Evolutionary conservation across 75 land plant genomes (phyloP), one percentile per base, ranked within the genome.

Genomic region (Picea glauca): DNA sequence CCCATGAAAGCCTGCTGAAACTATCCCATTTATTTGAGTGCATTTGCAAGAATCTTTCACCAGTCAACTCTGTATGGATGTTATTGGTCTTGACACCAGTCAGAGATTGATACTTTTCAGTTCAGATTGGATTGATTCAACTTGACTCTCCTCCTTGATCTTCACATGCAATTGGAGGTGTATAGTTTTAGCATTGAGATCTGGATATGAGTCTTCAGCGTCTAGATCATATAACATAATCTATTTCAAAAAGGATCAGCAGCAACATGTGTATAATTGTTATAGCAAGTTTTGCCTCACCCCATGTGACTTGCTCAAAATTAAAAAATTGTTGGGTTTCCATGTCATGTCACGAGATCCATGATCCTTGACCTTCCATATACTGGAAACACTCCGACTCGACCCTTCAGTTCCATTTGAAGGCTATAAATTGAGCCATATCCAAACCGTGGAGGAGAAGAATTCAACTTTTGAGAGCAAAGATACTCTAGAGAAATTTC

Each of bases 61-160:
- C 3, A 30, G 13, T 31, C 9, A 13, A 30, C 17, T 64, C 2
- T 67, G 14, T 67, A n/a, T 18, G 40, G 72, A 38, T 13, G 15
- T 33, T 67, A 38, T 67, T 67, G 18, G 46, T 14, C 18, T 67
- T 67, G 72, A 32, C 72, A 67, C 46, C 72, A 18, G n/a, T 67
- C n/a, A 14, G n/a, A 18, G 72, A 17, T 33, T 38, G 17, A 67
- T 33, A 38, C 46, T 67, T 35, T 13, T 67, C 43, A 38, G 20
- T 35, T 35, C 17, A 33, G 72, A 66, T 14, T 32, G 38, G 38
- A 18, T 67, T 35, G 46, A 38, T 67, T 32, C 0, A 67, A 31
- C 15, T 67, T 35, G 72, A 67, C 0, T 38, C n/a, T 67, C 12
- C 20, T 40, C 38, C 21, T 6, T 33, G 14, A 67, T 67, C 43